Evolutionary conservation across 1,139 yeast species (phyloP), one percentile per base, ranked within the genome.

Genomic region (Arxiozyma bovina): DNA sequence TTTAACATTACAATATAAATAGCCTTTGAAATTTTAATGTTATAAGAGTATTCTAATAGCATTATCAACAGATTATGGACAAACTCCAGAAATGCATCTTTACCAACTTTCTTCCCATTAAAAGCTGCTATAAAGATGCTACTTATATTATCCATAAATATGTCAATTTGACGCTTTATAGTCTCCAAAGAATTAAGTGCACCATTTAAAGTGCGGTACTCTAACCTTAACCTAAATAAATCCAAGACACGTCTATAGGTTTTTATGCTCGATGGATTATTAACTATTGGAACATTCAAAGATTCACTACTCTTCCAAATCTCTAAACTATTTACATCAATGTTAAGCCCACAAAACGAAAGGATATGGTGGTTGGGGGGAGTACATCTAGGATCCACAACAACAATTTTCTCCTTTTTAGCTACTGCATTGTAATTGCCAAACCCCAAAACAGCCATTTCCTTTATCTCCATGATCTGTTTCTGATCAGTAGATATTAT

Each of bases 361-460:
- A 48, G 38, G 20, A 42, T 27, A 63, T 49, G 17, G 50, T 49
- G 12, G 23, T 25, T 6, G 22, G n/a, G 4, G 20, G 20, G 8
- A 44, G 23, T 3, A 48, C 40, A 21, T 18, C 55, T 51, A 1
- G 64, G 54, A 22, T 50, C 48, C 6, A 51, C 51, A 18, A 52
- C 38, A 12, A 58, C 47, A 12, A 67, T 80, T 63, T 90, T 91
- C 11, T 71, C 69, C 8, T 73, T 70, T 58, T 88, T 88, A 6
- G 83, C 75, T 20, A 59, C 67, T 0, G 88, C 83, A 3, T 91
- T 91, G 66, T 79, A 85, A 0, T 74, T 74, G 0, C 71, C 67
- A 50, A 85, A 77, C 0, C 77, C 77, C 1, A 66, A 51, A 1
- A 62, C 54, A 53, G 77, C 72, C 5, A 66, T 48, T 0, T 57